These are phyloP conservation scores for Cadophora gregata DNA, from an alignment of 2,329 filamentous ascomycete species.

Conservation along the genomic window DNA sequence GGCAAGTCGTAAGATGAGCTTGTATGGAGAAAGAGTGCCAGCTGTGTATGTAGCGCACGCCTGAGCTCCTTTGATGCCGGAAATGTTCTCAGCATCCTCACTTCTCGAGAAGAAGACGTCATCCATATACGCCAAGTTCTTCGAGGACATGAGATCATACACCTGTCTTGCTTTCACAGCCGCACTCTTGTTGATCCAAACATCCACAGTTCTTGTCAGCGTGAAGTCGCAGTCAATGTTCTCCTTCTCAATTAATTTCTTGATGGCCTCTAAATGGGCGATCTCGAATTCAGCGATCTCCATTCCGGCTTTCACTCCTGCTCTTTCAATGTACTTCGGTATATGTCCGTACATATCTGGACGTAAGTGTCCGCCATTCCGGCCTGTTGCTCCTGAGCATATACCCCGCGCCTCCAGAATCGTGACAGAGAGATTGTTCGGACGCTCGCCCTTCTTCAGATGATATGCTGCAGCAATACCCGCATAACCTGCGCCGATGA, in stretches of 20 bases:
- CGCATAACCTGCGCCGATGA: constrained; percentile 39
- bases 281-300: constrained; percentile 50
- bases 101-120: constrained; percentile 26
- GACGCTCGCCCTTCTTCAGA: constrained; percentile 20
- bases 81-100: constrained; percentile 32
- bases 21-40: constrained; percentile 59
- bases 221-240: constrained; percentile 51
- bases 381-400: constrained; percentile 48
- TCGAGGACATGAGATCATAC: constrained; percentile 30
- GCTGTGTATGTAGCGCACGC: constrained; percentile 36
- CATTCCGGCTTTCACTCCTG: constrained; percentile 46
- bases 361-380: constrained; percentile 54
- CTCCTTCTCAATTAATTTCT: constrained; percentile 48
- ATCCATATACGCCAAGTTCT: constrained; percentile 26
- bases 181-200: constrained; percentile 42
- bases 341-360: constrained; percentile 50
- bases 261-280: constrained; percentile 48
- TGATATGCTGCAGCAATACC: constrained; percentile 33
- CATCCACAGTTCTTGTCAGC: constrained; percentile 48
- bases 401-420: constrained; percentile 50
- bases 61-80: constrained; percentile 38
- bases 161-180: constrained; percentile 30
- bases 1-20: constrained; percentile 60
- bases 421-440: constrained; percentile 39
- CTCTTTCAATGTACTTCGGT: constrained; percentile 41